A percentile compares a stretch with the other conserved stretches of the same genome.
phyloP scores from a whole-genome alignment of 208 protist species.

The Trypanosoma avium region DNA sequence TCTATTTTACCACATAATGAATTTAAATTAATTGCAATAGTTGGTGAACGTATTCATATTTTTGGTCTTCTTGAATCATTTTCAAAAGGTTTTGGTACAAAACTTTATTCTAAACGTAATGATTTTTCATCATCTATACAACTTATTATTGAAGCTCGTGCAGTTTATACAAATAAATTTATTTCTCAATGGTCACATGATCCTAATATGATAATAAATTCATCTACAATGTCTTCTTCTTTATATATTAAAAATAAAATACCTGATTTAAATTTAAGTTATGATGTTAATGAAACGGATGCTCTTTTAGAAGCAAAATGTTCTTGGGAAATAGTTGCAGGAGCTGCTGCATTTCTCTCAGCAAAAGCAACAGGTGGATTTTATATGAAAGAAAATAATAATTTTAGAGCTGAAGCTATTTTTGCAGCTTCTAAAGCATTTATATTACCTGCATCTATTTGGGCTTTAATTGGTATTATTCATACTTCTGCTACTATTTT shows the following conservation, averaged over 20 bases:
- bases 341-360: slow-evolving; percentile 31
- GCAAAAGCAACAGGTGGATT: slow-evolving; percentile 16
- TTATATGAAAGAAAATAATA: background rate
- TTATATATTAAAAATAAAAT: background rate
- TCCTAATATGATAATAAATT: slow-evolving; percentile 25
- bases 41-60: slow-evolving; percentile 28
- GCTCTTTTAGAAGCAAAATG: slow-evolving; percentile 24
- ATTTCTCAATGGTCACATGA: slow-evolving; percentile 38
- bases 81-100: slow-evolving; percentile 3
- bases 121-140: slow-evolving; percentile 1
- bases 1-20: slow-evolving; percentile 22
- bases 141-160: slow-evolving; percentile 19
- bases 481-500: slow-evolving; percentile 3
- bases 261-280: background rate
- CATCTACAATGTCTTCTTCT: background rate
- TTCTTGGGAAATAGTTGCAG: slow-evolving; percentile 35
- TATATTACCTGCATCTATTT: slow-evolving; percentile 20
- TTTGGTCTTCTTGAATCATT: slow-evolving; percentile 20
- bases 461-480: slow-evolving; percentile 19
- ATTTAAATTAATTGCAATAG: slow-evolving; percentile 8
- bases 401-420: slow-evolving; percentile 8
- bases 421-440: slow-evolving; percentile 15
- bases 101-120: slow-evolving; percentile 9
- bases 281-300: slow-evolving; percentile 12
- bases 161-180: slow-evolving; percentile 19